phyloP scores from a whole-genome alignment of 2,329 filamentous ascomycete species.

The Raffaelea albimanens region DNA sequence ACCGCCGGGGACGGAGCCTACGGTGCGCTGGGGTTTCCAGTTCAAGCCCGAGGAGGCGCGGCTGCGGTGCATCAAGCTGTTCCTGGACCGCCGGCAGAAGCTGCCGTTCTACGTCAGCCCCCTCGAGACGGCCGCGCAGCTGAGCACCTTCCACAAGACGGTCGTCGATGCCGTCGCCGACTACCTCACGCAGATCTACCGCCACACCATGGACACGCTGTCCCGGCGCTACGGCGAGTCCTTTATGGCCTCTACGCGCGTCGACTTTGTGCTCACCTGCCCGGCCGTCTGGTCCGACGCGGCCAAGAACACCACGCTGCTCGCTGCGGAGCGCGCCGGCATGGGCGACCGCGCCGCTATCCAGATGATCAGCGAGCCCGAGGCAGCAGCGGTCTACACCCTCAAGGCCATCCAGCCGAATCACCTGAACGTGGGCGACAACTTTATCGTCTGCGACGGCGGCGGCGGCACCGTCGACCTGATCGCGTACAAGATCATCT shows the following conservation, averaged over 20 bases:
- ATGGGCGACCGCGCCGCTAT: conserved; percentile 64
- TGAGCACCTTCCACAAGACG: conserved; percentile 66
- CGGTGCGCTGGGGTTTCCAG: conserved; percentile 71
- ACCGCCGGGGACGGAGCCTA: conserved; percentile 31
- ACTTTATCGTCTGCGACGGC: conserved; percentile 54
- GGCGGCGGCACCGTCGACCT: conserved; percentile 61
- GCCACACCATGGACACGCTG: conserved; percentile 70
- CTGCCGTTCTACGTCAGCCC: conserved; percentile 73
- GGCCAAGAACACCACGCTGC: conserved; percentile 73
- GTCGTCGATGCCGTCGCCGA: conserved; percentile 73
- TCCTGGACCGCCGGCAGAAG: conserved; percentile 71
- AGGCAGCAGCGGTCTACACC: conserved; percentile 72
- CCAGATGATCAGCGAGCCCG: conserved; percentile 72
- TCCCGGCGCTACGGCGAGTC: conserved; percentile 65
- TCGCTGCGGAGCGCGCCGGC: conserved; percentile 68
- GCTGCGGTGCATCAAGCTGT: conserved; percentile 74
- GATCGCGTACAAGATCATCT: conserved; percentile 74
- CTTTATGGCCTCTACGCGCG: conserved; percentile 66
- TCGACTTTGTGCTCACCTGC: conserved; percentile 72
- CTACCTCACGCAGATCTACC: conserved; percentile 67
- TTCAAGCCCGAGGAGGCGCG: conserved; percentile 69
- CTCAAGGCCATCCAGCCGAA: conserved; percentile 72
- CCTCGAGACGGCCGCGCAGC: conserved; percentile 65
- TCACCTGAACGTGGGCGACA: conserved; percentile 58
- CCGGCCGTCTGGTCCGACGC: conserved; percentile 79